Evolutionary conservation across 202 grass and related monocot genomes (phyloP).

Genomic region (Miscanthus sacchariflorus): DNA sequence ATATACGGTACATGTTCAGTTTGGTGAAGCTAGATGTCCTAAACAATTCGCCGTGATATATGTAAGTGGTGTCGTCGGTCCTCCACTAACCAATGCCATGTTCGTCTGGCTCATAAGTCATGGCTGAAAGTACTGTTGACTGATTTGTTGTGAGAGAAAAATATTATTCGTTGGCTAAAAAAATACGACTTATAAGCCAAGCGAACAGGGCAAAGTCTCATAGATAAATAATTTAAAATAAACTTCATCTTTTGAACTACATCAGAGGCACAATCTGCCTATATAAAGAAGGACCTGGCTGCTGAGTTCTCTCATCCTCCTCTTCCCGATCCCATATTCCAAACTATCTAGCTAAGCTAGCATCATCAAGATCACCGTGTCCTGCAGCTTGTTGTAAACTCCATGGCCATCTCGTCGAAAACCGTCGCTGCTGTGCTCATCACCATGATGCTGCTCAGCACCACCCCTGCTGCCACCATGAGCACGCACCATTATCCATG

Average conservation of each 20-base stretch:
- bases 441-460: slow-evolving; percentile 9
- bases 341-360: background rate
- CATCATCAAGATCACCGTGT: background rate
- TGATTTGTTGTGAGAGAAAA: no score
- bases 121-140: no score
- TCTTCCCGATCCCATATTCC: background rate
- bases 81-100: background rate
- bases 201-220: background rate
- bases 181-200: no score
- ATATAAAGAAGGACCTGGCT: slow-evolving; percentile 2
- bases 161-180: no score
- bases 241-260: background rate
- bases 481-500: background rate
- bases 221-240: background rate
- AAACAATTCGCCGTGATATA: background rate
- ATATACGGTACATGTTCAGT: no score
- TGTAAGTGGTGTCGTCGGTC: background rate
- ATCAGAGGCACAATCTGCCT: background rate
- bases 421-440: background rate
- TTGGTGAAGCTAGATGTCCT: background rate
- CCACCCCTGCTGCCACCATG: background rate
- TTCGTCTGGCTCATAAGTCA: no score
- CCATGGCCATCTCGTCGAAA: slow-evolving; percentile 10
- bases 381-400: background rate
- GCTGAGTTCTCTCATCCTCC: slow-evolving; percentile 19